Evolutionary conservation across 371 early-diverging fungal genomes (phyloP), one percentile per base, ranked within the genome.

Genomic region (Batrachochytrium dendrobatidis): DNA sequence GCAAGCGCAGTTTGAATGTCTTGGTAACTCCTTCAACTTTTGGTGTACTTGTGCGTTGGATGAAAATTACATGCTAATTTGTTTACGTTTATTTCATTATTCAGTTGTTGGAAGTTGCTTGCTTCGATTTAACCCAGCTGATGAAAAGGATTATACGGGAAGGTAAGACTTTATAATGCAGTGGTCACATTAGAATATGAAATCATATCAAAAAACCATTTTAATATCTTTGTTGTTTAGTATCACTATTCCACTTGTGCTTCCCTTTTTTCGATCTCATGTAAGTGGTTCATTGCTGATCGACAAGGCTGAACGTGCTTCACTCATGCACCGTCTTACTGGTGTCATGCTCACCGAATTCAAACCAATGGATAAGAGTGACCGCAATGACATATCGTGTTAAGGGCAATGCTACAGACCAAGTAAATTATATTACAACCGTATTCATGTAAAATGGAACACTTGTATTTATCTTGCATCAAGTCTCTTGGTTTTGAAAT

Each of bases 251-350:
- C 63, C 75, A 43, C 65, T 84, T 34, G 62, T 71, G 31, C 72
- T 89, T 50, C 90, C 92, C 3, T 75, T 88, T 4, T 89, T 88
- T 87, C 75, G 85, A 56, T 88, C 89, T 6, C 73, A 74, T 20
- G 80, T 83, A 33, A 84, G 85, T 10, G 72, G 81, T 28, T 87
- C 87, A 44, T 70, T 89, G 52, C 67, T 90, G 62, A 59, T 92
- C 33, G 83, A 85, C 69, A 89, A 88, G 65, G 76, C 77, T 54
- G 90, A 89, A 56, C 53, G 75, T 20, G 52, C 53, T n/a, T 59
- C 64, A 20, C 60, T 76, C 24, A 46, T 71, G 56, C 45, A 59
- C 29, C 58, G 78, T 10, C 56, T 80, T 15, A 67, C 69, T 29
- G 72, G 72, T 0, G 54, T 69, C 31, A 58, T 62, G 12, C 30